Percentiles rank a stretch among this genome's conserved stretches.
phyloP scores from a whole-genome alignment of 163 green algal genomes.

The Chlamydomonas reinhardtii region DNA sequence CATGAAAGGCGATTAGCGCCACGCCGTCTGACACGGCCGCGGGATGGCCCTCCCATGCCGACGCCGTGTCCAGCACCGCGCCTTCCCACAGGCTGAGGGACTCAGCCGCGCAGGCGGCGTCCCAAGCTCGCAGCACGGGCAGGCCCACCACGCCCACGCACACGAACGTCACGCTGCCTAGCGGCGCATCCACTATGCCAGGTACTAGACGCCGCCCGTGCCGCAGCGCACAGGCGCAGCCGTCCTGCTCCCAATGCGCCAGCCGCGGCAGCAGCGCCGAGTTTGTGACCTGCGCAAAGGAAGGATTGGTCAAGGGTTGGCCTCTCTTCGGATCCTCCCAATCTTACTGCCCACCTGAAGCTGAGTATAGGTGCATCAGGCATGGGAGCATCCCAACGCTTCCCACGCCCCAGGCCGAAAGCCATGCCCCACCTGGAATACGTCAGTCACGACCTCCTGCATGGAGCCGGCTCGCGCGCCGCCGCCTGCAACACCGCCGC shows the following conservation, averaged over 20 bases:
- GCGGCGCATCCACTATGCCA: background rate
- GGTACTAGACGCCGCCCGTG: background rate
- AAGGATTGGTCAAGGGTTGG: too few species aligned
- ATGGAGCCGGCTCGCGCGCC: background rate
- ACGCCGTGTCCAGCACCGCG: background rate
- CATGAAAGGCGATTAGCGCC: background rate
- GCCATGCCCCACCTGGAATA: background rate
- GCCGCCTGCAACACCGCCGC: background rate
- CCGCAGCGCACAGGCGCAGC: background rate
- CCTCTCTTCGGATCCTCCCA: too few species aligned
- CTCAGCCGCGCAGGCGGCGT: background rate
- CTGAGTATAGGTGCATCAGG: too few species aligned
- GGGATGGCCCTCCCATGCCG: background rate
- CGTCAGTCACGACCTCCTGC: background rate
- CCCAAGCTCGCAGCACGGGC: background rate
- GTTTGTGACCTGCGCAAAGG: background rate
- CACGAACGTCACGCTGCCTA: background rate
- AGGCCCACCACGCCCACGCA: background rate
- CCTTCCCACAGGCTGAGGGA: background rate
- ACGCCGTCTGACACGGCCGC: background rate
- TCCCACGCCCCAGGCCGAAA: background rate
- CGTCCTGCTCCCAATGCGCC: conserved; percentile 7
- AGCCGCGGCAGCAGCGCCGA: background rate
- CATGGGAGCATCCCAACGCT: too few species aligned
- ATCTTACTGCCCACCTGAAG: too few species aligned